These are phyloP conservation scores for Flaveria bidentis DNA, from an alignment of 129 eudicot species.

Conservation along the genomic window DNA sequence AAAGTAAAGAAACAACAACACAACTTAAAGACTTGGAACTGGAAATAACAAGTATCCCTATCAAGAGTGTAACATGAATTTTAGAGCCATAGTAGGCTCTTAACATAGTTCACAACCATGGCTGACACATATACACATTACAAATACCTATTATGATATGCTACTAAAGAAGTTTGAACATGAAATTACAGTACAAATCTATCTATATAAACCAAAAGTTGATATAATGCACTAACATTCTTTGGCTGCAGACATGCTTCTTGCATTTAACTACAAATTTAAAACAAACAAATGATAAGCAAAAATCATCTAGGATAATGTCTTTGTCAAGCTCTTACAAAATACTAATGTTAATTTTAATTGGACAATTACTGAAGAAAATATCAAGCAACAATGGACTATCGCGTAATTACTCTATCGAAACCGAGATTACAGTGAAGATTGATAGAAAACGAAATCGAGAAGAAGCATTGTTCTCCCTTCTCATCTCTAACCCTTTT, in stretches of 20 bases:
- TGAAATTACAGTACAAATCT: conserved; percentile 6
- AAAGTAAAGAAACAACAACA: background rate
- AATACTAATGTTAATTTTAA: background rate
- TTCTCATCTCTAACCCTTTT: too few relatives aligned
- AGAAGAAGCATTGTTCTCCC: too few relatives aligned
- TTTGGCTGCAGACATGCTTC: conserved; percentile 98
- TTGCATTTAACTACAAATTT: conserved; percentile 63
- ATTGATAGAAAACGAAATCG: too few relatives aligned
- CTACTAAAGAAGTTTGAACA: conserved; percentile 25
- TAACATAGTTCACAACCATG: conserved; percentile 10
- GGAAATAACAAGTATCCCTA: background rate
- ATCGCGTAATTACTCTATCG: too few relatives aligned
- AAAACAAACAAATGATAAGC: conserved; percentile 11
- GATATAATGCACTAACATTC: conserved; percentile 70
- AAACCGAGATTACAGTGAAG: too few relatives aligned
- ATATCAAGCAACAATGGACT: too few relatives aligned
- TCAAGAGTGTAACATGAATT: background rate
- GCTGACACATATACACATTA: background rate
- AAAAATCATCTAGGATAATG: background rate
- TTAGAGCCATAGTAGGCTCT: background rate
- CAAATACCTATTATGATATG: background rate
- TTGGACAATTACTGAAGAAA: too few relatives aligned
- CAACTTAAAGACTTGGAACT: conserved; percentile 5
- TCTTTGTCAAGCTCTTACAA: conserved; percentile 20
- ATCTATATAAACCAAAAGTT: conserved; percentile 9